Evolutionary conservation across 805 yeast genomes (phyloP).

Genomic region (Candida nonsorbophila): DNA sequence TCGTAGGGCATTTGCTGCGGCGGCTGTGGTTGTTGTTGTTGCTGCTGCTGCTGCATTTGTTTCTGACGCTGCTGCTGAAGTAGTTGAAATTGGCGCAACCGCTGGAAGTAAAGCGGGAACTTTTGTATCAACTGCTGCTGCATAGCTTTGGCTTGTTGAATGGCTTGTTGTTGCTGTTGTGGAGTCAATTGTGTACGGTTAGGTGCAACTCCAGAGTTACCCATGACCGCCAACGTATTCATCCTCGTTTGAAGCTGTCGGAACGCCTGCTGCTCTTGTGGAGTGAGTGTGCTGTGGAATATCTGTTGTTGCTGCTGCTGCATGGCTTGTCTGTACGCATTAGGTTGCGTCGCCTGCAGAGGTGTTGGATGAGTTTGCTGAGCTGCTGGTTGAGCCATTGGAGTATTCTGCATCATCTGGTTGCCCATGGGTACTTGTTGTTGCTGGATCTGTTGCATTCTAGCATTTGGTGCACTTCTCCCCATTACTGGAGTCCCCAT

Average conservation of each 20-base stretch:
- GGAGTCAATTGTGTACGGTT: conserved; percentile 35
- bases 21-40: conserved; percentile 11
- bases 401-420: neutral
- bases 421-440: conserved; percentile 9
- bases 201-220: conserved; percentile 40
- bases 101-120: conserved; percentile 32
- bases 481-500: conserved; percentile 14
- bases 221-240: conserved; percentile 37
- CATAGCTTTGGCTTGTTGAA: conserved; percentile 33
- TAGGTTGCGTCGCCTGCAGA: conserved; percentile 17
- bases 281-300: conserved; percentile 35
- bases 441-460: conserved; percentile 12
- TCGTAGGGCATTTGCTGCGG: conserved; percentile 8
- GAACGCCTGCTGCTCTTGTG: conserved; percentile 38
- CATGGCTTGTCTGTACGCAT: conserved; percentile 10
- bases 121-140: conserved; percentile 33
- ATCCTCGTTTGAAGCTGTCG: conserved; percentile 34
- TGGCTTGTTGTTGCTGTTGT: conserved; percentile 40
- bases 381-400: conserved; percentile 2
- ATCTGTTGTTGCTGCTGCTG: conserved; percentile 43
- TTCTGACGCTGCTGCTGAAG: conserved; percentile 14
- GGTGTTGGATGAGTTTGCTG: conserved; percentile 8
- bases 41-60: conserved; percentile 11
- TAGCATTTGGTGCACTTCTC: conserved; percentile 7
- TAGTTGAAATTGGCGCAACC: conserved; percentile 31